Evolutionary conservation across 164 flowering plant species (phyloP), one percentile per base, ranked within the genome.

Genomic region (Macadamia integrifolia): DNA sequence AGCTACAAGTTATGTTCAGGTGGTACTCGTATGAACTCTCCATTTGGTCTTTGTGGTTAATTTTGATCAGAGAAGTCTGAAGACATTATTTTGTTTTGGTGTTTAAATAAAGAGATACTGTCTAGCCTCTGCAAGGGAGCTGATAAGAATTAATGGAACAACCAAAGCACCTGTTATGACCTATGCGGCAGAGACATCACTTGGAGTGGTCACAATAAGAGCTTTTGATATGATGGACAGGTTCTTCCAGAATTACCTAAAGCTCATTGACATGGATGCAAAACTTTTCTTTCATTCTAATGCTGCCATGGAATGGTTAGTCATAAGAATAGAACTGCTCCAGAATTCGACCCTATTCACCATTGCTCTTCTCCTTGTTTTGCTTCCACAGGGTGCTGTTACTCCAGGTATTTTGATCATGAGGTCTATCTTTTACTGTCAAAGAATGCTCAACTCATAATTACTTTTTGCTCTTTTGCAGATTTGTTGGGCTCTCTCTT

Each of bases 151-250:
- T 59, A 89, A 88, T 61, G 96, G 96, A 72, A 91, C 93, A 9
- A 89, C 98, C 6, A 93, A 91, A 79, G 97, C 98, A 12, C 94
- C 96, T 0, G 80, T 91, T 15, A 83, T 88, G 90, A 91, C 87
- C 64, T 85, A 81, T 74, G 85, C 86, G 68, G 76, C 92, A 4
- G 98, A 93, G 83, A 89, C 97, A 69, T 79, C 92, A 32, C 87
- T 77, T 30, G 97, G 98, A 10, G 92, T 83, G 32, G 82, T 81
- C 48, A 89, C 93, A 1, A 87, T 91, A 65, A 78, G 96, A 78
- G 92, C 93, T 61, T 93, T 93, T 61, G 63, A 70, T 42, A 80
- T 72, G 85, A 79, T 18, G 62, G 82, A 82, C 10, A 71, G 77
- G 61, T 91, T 88, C 79, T 86, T 79, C 66, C 60, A 74, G 4